Conservation (phyloP, 495 filamentous ascomycete genomes). For the Patellaria atrata region DNA sequence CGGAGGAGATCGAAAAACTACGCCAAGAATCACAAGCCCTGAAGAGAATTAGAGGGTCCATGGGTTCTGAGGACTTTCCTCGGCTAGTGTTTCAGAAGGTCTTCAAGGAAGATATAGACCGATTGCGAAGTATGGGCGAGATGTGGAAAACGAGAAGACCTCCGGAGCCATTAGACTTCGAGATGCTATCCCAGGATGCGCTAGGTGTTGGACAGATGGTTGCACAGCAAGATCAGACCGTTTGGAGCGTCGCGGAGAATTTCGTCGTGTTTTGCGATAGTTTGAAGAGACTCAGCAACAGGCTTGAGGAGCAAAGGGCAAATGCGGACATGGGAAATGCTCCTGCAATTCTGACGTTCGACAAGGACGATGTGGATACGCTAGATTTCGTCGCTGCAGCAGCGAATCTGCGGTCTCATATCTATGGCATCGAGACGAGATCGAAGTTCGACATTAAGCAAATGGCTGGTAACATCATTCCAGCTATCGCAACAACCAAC, state of each 20-base stretch:
- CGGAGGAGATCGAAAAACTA: conserved; percentile 74
- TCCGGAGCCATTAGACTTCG: conserved; percentile 59
- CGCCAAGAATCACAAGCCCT: conserved; percentile 69
- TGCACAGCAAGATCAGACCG: conserved; percentile 51
- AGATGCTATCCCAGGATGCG: conserved; percentile 35
- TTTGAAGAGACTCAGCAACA: conserved; percentile 57
- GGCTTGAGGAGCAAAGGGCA: conserved; percentile 47
- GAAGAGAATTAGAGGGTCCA: conserved; percentile 65
- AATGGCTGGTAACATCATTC: conserved; percentile 99
- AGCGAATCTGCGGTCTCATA: conserved; percentile 70
- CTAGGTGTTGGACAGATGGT: conserved; percentile 37
- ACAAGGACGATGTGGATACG: conserved; percentile 94
- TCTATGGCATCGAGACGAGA: conserved; percentile 75
- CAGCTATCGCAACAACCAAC: conserved; percentile 95
- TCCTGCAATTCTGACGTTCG: conserved; percentile 61
- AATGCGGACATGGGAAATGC: conserved; percentile 32
- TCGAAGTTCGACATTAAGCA: conserved; percentile 97
- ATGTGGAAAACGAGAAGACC: conserved; percentile 84
- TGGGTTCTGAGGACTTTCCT: conserved; percentile 67
- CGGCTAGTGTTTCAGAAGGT: conserved; percentile 84
- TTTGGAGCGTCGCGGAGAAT: conserved; percentile 75
- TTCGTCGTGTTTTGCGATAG: conserved; percentile 76
- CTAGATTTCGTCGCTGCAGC: conserved; percentile 87
- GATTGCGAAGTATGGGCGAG: conserved; percentile 76
- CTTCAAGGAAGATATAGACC: conserved; percentile 70